Evolutionary conservation across 1,284 basidiomycete species (phyloP).

Genomic region (Pseudozyma tsukubaensis): DNA sequence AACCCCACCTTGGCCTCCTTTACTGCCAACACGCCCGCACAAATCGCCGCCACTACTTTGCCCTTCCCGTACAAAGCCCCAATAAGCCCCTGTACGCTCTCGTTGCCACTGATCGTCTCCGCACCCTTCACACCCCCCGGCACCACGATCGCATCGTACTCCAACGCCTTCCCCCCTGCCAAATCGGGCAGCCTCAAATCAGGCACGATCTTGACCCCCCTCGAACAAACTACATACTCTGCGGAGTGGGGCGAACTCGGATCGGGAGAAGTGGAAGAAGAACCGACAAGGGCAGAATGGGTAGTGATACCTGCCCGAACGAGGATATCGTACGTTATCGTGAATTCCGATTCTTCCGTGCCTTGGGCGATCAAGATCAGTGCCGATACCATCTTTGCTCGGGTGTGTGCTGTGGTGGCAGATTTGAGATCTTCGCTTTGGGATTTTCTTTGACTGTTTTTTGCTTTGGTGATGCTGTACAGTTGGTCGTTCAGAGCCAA

Average conservation of each 20-base stretch:
- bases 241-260: slow-evolving; percentile 35
- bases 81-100: slow-evolving; percentile 77
- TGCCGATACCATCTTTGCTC: slow-evolving; percentile 33
- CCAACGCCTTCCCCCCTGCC: slow-evolving; percentile 64
- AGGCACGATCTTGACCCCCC: slow-evolving; percentile 63
- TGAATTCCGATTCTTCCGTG: slow-evolving; percentile 76
- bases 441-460: too few relatives aligned
- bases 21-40: slow-evolving; percentile 75
- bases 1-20: slow-evolving; percentile 75
- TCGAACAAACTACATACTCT: slow-evolving; percentile 45
- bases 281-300: slow-evolving; percentile 48
- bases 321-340: slow-evolving; percentile 64
- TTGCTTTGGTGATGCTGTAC: too few relatives aligned
- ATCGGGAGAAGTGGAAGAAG: slow-evolving; percentile 20
- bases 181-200: slow-evolving; percentile 56
- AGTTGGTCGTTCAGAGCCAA: too few relatives aligned
- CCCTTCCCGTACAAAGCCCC: slow-evolving; percentile 73
- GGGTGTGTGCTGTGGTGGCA: background rate
- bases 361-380: slow-evolving; percentile 83
- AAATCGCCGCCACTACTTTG: slow-evolving; percentile 59
- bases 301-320: slow-evolving; percentile 58
- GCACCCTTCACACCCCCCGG: slow-evolving; percentile 86
- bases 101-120: slow-evolving; percentile 76
- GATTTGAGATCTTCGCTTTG: too few relatives aligned
- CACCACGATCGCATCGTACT: slow-evolving; percentile 78